Evolutionary conservation across 2,329 filamentous ascomycete species (phyloP), one percentile per base, ranked within the genome.

Genomic region (Teratosphaeriaceae sp.): DNA sequence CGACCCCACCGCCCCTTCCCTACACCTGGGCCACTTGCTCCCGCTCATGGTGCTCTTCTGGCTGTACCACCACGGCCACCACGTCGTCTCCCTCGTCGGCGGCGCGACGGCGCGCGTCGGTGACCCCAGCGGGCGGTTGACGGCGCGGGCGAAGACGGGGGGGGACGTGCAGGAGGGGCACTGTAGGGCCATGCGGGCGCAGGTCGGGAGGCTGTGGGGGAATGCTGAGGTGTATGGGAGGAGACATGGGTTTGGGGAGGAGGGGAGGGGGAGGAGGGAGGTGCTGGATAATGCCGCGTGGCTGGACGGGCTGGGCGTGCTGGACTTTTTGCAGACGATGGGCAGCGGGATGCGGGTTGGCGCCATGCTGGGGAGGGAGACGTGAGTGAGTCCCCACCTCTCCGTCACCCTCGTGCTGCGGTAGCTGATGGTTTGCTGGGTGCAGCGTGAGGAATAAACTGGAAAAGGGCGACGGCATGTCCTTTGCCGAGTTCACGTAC

Each of bases 401-500:
- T 20, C 15, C 29, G 20, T 29, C 23, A 35, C 15, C 15, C 23
- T 5, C 20, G 12, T 40, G 18, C 13, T n/a, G 24, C 19, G 20
- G 7, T 1, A 26, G 38, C 46, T 52, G 43, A 53, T 38, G 13
- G 12, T 19, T 22, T 5, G n/a, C n/a, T n/a, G n/a, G n/a, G n/a
- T 27, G 20, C 45, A 81, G 79, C 24, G 88, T 94, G 42, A 92
- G 88, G 65, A 82, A 80, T 44, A 87, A 88, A 59, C 75, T 97
- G 72, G 76, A 77, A n/a, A 81, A 81, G 41, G 87, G 88, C 27
- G 85, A 92, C 50, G 94, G 92, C 55, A 90, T 98, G 84, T 94
- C 89, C 0, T 85, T 94, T 56, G 83, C 87, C 26, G 92, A 98
- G 62, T 95, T 98, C 64, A 78, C 81, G 31, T 98, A 98, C 59